These are phyloP conservation scores for Pythium biforme DNA, from an alignment of 352 stramenopile genomes.

Conservation along the genomic window DNA sequence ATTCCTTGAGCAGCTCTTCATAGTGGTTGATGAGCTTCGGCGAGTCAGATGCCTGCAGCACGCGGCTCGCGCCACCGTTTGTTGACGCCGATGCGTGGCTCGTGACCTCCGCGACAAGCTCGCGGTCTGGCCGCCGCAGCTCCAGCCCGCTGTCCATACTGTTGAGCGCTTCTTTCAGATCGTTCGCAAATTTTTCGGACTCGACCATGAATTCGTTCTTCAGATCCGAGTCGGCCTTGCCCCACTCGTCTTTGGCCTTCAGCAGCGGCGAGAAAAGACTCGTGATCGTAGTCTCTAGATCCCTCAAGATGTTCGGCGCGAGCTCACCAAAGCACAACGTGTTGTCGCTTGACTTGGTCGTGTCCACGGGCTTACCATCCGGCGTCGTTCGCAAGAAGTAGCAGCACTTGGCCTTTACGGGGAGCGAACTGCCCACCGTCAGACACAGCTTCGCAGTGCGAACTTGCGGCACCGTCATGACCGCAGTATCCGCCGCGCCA, in stretches of 20 bases:
- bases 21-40: constrained; percentile 92
- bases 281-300: constrained; percentile 79
- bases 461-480: constrained; percentile 26
- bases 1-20: constrained; percentile 96
- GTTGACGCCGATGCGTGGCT: constrained; percentile 34
- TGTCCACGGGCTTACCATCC: constrained; percentile 74
- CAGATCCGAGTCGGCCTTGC: constrained; percentile 91
- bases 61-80: constrained; percentile 39
- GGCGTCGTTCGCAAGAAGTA: constrained; percentile 77
- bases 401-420: constrained; percentile 78
- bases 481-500: neutral
- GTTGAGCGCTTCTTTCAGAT: constrained; percentile 94
- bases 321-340: constrained; percentile 84
- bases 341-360: constrained; percentile 74
- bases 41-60: constrained; percentile 81
- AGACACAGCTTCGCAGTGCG: constrained; percentile 58
- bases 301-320: constrained; percentile 76
- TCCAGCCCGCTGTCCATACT: constrained; percentile 95
- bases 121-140: constrained; percentile 84
- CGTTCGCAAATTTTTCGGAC: constrained; percentile 93
- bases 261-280: constrained; percentile 91
- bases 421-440: constrained; percentile 63
- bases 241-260: constrained; percentile 94
- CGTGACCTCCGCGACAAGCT: constrained; percentile 60
- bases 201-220: constrained; percentile 93